phyloP scores from a whole-genome alignment of 106 monocot species.

The Agapanthus africanus region DNA sequence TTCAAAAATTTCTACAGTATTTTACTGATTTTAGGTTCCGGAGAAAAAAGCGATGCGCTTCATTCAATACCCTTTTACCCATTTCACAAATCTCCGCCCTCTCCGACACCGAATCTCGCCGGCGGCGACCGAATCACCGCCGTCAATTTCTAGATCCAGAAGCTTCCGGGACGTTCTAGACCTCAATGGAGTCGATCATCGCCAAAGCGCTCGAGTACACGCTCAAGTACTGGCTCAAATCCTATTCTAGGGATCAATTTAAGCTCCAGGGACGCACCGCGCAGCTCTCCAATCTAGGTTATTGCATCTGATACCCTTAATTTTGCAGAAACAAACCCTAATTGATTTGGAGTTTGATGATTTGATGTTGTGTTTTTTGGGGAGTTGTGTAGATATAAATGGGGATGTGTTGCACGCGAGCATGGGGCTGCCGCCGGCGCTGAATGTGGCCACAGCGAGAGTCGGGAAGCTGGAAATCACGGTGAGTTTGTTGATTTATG shows the following conservation, averaged over 20 bases:
- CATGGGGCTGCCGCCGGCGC: slow-evolving; percentile 65
- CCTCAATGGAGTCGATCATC: slow-evolving; percentile 86
- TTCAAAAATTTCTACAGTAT: too few relatives aligned
- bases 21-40: too few relatives aligned
- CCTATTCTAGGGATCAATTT: slow-evolving; percentile 97
- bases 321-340: background rate
- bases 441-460: slow-evolving; percentile 74
- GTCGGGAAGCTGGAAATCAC: slow-evolving; percentile 96
- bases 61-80: background rate
- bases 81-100: background rate
- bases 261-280: slow-evolving; percentile 96
- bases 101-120: background rate
- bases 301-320: background rate
- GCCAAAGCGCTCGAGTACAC: slow-evolving; percentile 97
- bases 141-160: background rate
- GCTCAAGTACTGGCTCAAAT: slow-evolving; percentile 99
- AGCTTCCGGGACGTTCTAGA: slow-evolving; percentile 10
- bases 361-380: slow-evolving; percentile 5
- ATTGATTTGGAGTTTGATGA: background rate
- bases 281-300: slow-evolving; percentile 96
- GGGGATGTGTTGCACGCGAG: slow-evolving; percentile 91
- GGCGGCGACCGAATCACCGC: background rate
- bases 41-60: too few relatives aligned
- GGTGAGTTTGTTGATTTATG: slow-evolving; percentile 30
- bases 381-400: slow-evolving; percentile 65